Conservation (phyloP, 208 protist genomes). For the Leishmania major region DNA sequence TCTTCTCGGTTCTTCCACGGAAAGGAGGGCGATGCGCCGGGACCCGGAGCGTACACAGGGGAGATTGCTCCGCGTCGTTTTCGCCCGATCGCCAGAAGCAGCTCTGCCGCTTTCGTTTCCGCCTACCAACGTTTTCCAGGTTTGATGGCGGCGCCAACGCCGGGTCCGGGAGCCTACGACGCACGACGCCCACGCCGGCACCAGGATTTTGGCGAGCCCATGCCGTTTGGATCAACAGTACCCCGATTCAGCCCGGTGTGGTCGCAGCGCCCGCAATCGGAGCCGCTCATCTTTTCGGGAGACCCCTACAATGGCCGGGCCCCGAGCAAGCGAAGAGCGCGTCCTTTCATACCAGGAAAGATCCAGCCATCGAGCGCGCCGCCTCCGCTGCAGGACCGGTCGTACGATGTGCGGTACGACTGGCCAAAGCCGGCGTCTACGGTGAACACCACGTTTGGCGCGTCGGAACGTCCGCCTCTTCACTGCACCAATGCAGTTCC, state of each 20-base stretch:
- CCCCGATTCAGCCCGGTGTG: conserved; percentile 54
- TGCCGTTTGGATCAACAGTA: conserved; percentile 69
- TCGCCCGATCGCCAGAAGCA: conserved; percentile 16
- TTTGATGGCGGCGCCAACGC: conserved; percentile 16
- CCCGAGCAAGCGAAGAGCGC: conserved; percentile 9
- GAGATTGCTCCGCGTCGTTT: conserved; percentile 75
- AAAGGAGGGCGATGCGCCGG: conserved; percentile 39
- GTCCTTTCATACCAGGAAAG: conserved; percentile 37
- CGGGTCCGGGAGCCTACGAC: conserved; percentile 76
- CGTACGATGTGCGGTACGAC: conserved; percentile 78
- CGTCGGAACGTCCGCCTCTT: conserved; percentile 29
- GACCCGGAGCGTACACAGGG: conserved; percentile 77
- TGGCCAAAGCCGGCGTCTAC: conserved; percentile 63
- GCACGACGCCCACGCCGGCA: conserved; percentile 28
- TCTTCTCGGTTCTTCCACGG: conserved; percentile 42
- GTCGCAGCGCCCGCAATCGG: conserved; percentile 14
- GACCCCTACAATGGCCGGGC: conserved; percentile 3
- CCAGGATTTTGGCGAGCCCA: conserved; percentile 42
- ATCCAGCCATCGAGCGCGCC: conserved; percentile 32
- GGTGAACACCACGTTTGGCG: conserved; percentile 54
- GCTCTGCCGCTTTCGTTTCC: conserved; percentile 63
- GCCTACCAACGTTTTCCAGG: conserved; percentile 47
- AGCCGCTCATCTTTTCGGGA: conserved; percentile 28
- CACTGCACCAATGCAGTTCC: conserved; percentile 21
- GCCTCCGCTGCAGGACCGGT: conserved; percentile 23